These are phyloP conservation scores for Durusdinium trenchii DNA, from an alignment of 73 alveolate genomes.

Conservation along the genomic window DNA sequence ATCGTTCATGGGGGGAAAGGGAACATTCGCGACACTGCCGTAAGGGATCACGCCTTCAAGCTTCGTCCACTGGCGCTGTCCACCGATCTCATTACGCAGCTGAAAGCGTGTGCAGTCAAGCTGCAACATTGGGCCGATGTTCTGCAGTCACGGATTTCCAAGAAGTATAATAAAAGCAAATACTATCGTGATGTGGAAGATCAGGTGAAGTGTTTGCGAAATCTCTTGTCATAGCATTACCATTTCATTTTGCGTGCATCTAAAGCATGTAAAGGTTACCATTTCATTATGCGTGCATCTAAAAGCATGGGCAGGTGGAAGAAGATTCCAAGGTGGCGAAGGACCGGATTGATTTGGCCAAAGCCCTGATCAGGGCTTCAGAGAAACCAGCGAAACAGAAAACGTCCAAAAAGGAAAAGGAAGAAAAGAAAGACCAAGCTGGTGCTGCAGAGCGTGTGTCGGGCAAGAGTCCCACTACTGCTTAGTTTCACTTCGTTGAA, in stretches of 20 bases:
- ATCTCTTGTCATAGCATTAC: no score
- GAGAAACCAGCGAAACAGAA: background rate
- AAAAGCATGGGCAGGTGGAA: no score
- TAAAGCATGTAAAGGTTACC: no score
- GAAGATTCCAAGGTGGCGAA: background rate
- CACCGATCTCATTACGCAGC: background rate
- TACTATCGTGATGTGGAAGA: background rate
- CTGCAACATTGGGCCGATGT: background rate
- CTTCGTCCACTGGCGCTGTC: background rate
- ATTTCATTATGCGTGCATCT: no score
- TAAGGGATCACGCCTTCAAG: constrained; percentile 66
- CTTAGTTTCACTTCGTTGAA: no score
- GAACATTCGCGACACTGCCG: background rate
- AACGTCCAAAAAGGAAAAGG: no score
- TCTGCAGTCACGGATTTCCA: background rate
- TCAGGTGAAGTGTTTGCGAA: no score
- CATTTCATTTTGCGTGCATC: no score
- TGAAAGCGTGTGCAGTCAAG: constrained; percentile 7
- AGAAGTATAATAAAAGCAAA: background rate
- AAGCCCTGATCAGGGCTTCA: constrained; percentile 1
- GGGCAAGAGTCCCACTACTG: no score
- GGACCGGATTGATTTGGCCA: background rate
- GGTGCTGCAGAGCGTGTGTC: no score
- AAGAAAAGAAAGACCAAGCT: no score
- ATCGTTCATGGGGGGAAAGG: background rate